These are phyloP conservation scores for Candida ascalaphidarum DNA, from an alignment of 805 yeast species.

Conservation along the genomic window DNA sequence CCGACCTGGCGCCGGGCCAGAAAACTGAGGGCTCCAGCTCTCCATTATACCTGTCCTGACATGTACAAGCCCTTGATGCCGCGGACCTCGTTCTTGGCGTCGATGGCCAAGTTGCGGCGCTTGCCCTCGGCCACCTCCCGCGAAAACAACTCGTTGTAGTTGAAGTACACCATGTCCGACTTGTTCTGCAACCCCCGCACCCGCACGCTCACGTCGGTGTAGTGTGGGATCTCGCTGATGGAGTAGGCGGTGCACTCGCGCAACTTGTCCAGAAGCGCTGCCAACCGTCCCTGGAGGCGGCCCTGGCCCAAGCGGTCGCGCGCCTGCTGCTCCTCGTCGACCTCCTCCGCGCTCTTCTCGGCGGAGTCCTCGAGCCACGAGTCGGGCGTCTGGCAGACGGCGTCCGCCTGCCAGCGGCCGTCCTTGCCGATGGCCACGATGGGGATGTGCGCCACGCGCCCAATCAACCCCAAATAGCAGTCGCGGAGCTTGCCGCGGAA, in stretches of 20 bases:
- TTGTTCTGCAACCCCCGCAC: slow-evolving; percentile 28
- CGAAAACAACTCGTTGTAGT: slow-evolving; percentile 20
- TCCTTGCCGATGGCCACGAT: slow-evolving; percentile 25
- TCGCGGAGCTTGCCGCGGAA: slow-evolving; percentile 25
- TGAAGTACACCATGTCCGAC: slow-evolving; percentile 26
- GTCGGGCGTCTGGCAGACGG: slow-evolving; percentile 28
- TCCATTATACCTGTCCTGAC: slow-evolving; percentile 29
- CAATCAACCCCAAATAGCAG: slow-evolving; percentile 22
- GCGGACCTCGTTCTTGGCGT: slow-evolving; percentile 29
- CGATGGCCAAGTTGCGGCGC: slow-evolving; percentile 22
- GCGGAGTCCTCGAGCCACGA: slow-evolving; percentile 8
- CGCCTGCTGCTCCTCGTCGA: slow-evolving; percentile 8
- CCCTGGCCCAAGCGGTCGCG: slow-evolving; percentile 19
- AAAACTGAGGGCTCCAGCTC: too few relatives aligned
- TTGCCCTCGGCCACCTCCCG: slow-evolving; percentile 6
- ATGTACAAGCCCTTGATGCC: slow-evolving; percentile 35
- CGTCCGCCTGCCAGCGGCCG: slow-evolving; percentile 27
- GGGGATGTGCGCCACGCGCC: slow-evolving; percentile 29
- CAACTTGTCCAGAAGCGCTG: slow-evolving; percentile 12
- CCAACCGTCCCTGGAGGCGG: slow-evolving; percentile 14
- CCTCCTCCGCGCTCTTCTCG: slow-evolving; percentile 5
- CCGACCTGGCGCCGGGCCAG: too few relatives aligned
- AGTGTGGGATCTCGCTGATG: slow-evolving; percentile 23
- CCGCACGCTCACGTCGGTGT: slow-evolving; percentile 15
- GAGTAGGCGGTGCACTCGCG: slow-evolving; percentile 17